Base-by-base conservation (phyloP, 2,329 filamentous ascomycete genomes). In the Pseudogymnoascus sp. region DNA sequence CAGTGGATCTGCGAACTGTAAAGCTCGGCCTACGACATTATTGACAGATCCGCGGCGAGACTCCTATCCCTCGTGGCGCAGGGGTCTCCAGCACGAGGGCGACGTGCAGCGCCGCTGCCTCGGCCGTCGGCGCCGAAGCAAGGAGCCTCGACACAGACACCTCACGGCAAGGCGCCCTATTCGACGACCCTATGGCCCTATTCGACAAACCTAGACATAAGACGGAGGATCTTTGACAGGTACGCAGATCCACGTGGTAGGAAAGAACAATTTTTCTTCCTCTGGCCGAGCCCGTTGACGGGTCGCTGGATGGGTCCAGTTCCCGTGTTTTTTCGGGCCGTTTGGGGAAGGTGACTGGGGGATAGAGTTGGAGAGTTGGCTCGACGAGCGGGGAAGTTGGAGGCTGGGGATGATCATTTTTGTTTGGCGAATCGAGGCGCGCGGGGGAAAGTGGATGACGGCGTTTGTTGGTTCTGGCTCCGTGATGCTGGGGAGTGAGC, bases 321-420 rank as follows among this genome's bases (percentile, higher is more conserved):
- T 55, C 48, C 48, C 17, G 9, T 13, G 17, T 55, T 33, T 55
- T 41, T 55, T 55, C 48, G 48, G 48, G n/a, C 48, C 48, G 48
- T 55, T 55, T 55, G 15, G 48, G 48, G 48, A 55, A 27, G 48
- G 48, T 21, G 27, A 55, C 48, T 33, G 48, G n/a, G 29, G 42
- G 29, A 6, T 8, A 7, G 27, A 17, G 48, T 33, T 33, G 27
- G 27, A 15, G 48, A 55, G 48, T 55, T 55, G 48, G n/a, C 48
- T 55, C 8, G 29, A 9, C n/a, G 9, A 9, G 48, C 17, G 48
- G 48, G 48, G 48, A 17, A 55, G 27, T 33, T 55, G 44, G 44
- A 55, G 44, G 4, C 27, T 55, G n/a, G n/a, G 5, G 48, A 55
- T 29, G 27, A 55, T 33, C 27, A 31, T 25, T 17, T 55, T 55